These are phyloP conservation scores for Microcos paniculata DNA, from an alignment of 345 rosid genomes.

Conservation along the genomic window DNA sequence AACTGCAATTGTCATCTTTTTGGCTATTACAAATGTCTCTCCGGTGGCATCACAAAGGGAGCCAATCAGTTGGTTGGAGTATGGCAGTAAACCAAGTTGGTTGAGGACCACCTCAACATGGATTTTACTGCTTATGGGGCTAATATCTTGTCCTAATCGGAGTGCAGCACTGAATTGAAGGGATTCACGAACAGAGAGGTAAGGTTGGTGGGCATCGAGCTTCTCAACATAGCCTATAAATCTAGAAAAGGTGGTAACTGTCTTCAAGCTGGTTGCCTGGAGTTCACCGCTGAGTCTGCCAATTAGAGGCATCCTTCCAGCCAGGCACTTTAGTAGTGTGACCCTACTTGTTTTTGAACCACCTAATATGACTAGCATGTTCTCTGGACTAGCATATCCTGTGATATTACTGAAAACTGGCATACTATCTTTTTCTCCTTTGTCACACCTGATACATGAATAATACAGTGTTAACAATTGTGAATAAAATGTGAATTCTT, in stretches of 20 bases:
- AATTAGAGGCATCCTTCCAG: constrained; percentile 25
- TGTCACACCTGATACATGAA: constrained; percentile 17
- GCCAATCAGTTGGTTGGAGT: constrained; percentile 31
- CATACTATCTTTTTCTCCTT: constrained; percentile 12
- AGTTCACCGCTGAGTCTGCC: constrained; percentile 23
- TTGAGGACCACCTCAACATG: constrained; percentile 34
- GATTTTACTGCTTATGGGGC: constrained; percentile 7
- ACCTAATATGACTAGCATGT: constrained; percentile 31
- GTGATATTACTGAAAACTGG: constrained; percentile 27
- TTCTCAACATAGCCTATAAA: constrained; percentile 31
- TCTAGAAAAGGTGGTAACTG: constrained; percentile 17
- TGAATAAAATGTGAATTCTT: neutral
- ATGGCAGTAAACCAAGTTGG: constrained; percentile 34
- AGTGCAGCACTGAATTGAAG: constrained; percentile 40
- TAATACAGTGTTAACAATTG: neutral
- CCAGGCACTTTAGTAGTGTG: constrained; percentile 35
- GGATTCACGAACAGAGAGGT: constrained; percentile 36
- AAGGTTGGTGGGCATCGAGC: constrained; percentile 36
- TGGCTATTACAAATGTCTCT: constrained; percentile 35
- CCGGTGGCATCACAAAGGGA: constrained; percentile 31
- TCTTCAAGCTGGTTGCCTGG: constrained; percentile 16
- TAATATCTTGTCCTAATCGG: constrained; percentile 23
- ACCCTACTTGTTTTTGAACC: constrained; percentile 25
- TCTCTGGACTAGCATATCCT: constrained; percentile 25
- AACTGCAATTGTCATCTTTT: constrained; percentile 34